A percentile compares a stretch with the other conserved stretches of the same genome.
These are phyloP conservation scores for Aspergillus fructus DNA, from an alignment of 2,329 filamentous ascomycete genomes.

Conservation along the genomic window DNA sequence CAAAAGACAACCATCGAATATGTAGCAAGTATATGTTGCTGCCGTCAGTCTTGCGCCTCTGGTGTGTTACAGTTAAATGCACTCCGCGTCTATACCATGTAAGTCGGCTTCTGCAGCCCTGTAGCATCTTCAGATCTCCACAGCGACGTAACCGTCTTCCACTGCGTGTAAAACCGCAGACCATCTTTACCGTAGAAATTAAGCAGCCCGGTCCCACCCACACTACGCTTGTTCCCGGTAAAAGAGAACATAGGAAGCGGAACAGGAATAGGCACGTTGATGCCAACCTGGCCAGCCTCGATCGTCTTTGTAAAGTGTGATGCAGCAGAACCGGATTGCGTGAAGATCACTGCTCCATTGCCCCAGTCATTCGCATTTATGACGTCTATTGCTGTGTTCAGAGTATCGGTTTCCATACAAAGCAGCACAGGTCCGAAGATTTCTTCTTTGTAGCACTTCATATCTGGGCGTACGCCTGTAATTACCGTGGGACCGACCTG, in stretches of 20 bases:
- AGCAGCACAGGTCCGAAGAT: conserved; percentile 68
- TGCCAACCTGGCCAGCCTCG: conserved; percentile 65
- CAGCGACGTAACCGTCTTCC: conserved; percentile 93
- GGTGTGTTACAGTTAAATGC: too few relatives aligned
- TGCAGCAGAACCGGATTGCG: conserved; percentile 61
- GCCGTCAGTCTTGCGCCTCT: too few relatives aligned
- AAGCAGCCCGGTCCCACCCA: conserved; percentile 86
- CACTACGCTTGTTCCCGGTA: conserved; percentile 80
- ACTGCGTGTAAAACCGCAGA: conserved; percentile 92
- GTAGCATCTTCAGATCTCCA: conserved; percentile 81
- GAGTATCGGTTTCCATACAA: conserved; percentile 59
- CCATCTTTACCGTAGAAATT: conserved; percentile 96
- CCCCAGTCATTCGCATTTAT: conserved; percentile 68
- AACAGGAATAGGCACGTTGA: conserved; percentile 67
- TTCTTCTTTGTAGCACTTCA: conserved; percentile 66
- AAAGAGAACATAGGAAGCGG: conserved; percentile 63
- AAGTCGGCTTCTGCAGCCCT: too few relatives aligned
- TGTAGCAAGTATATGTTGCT: too few relatives aligned
- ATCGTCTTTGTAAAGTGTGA: conserved; percentile 64
- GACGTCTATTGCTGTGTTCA: conserved; percentile 62
- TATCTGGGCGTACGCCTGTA: conserved; percentile 63
- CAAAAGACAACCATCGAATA: too few relatives aligned
- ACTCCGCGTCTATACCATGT: too few relatives aligned
- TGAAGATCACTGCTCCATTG: conserved; percentile 69
- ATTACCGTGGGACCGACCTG: conserved; percentile 64